Evolutionary conservation across 1,284 basidiomycete genomes (phyloP).

Genomic region (Ustilago hordei): DNA sequence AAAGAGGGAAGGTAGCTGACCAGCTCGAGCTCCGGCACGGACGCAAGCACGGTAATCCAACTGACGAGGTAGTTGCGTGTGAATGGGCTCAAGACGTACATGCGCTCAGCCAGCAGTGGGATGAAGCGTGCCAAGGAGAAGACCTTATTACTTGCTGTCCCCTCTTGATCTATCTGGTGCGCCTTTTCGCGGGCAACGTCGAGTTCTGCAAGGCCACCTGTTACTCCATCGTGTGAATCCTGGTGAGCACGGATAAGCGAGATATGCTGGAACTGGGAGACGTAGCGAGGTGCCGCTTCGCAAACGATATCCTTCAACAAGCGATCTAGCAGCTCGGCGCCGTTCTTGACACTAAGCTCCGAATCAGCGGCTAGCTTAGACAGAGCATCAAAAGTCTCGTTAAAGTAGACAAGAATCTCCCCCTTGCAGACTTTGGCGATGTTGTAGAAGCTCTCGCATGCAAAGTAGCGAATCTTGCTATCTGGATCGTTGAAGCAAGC

Average conservation of each 20-base stretch:
- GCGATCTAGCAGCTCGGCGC: conserved; percentile 96
- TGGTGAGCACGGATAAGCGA: conserved; percentile 73
- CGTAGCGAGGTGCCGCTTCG: conserved; percentile 93
- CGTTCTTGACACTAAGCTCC: conserved; percentile 97
- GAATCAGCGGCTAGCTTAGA: conserved; percentile 98
- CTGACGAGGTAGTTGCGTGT: conserved; percentile 95
- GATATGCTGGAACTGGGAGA: conserved; percentile 84
- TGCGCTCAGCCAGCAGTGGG: conserved; percentile 89
- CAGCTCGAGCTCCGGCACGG: conserved; percentile 94
- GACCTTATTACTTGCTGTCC: conserved; percentile 70
- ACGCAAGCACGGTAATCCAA: conserved; percentile 96
- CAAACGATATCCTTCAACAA: conserved; percentile 97
- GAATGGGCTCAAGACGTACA: conserved; percentile 94
- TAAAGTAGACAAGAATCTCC: conserved; percentile 96
- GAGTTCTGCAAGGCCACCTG: conserved; percentile 60
- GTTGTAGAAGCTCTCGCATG: conserved; percentile 97
- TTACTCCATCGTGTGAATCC: conserved; percentile 68
- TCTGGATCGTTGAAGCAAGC: conserved; percentile 94
- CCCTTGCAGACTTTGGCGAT: conserved; percentile 96
- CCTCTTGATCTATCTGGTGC: conserved; percentile 46
- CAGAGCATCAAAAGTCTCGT: conserved; percentile 95
- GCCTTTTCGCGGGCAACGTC: conserved; percentile 66
- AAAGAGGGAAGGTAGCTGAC: conserved; percentile 95
- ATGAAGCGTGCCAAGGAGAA: conserved; percentile 96
- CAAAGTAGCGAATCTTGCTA: conserved; percentile 94